These are phyloP conservation scores for Phlebopus sp. DNA, from an alignment of 1,284 basidiomycete species.

Conservation along the genomic window DNA sequence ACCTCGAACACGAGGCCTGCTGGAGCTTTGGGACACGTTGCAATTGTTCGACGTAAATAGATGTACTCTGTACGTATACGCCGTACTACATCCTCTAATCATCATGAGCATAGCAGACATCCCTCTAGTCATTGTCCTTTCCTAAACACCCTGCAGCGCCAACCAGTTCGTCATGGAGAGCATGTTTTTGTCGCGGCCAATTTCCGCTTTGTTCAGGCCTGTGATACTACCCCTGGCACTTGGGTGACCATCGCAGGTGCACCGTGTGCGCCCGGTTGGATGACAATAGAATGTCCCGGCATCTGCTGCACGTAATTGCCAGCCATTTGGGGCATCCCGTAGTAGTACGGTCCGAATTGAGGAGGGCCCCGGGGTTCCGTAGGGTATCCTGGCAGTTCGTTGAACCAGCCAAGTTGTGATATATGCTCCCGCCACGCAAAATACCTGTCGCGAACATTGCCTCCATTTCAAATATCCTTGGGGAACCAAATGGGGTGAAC, in stretches of 20 bases:
- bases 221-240: slow-evolving; percentile 46
- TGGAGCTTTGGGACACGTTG: slow-evolving; percentile 3
- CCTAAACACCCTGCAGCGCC: no score
- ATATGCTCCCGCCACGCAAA: slow-evolving; percentile 51
- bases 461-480: slow-evolving; percentile 1
- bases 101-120: slow-evolving; percentile 12
- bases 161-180: no score
- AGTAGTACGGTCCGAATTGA: slow-evolving; percentile 25
- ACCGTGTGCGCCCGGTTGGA: slow-evolving; percentile 65
- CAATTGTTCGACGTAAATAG: slow-evolving; percentile 14
- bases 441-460: slow-evolving; percentile 18
- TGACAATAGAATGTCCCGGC: slow-evolving; percentile 65
- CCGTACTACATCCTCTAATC: slow-evolving; percentile 10
- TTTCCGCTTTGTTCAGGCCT: no score
- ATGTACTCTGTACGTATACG: slow-evolving; percentile 5
- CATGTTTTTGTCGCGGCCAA: no score
- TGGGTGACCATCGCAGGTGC: slow-evolving; percentile 59
- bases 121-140: not conserved
- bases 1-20: slow-evolving; percentile 27
- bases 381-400: slow-evolving; percentile 44
- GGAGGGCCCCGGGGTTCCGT: slow-evolving; percentile 23
- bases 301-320: slow-evolving; percentile 41
- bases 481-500: not conserved
- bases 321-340: slow-evolving; percentile 20
- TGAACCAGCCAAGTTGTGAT: slow-evolving; percentile 51